Evolutionary conservation across 2,329 filamentous ascomycete genomes (phyloP).

Genomic region (Shiraia bambusicola): DNA sequence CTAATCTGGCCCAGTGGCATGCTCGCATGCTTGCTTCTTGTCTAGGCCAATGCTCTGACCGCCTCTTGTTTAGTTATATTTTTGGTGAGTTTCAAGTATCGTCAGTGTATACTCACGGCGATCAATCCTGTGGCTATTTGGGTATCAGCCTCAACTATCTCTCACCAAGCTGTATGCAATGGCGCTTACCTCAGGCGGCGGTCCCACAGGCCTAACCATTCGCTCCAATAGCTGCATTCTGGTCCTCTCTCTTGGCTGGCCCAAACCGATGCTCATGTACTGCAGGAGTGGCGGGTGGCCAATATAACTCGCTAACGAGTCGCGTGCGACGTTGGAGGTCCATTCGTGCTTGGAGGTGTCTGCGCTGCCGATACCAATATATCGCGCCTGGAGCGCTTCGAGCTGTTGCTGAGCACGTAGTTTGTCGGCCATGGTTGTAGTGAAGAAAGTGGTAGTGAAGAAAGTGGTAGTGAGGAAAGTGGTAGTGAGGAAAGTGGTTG

Average conservation of each 20-base stretch:
- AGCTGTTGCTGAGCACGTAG: constrained; percentile 97
- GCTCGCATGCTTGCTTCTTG: neutral
- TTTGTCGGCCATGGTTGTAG: constrained; percentile 74
- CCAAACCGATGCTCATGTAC: constrained; percentile 87
- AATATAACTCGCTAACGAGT: constrained; percentile 85
- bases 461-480: neutral
- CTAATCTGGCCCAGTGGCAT: too few species aligned
- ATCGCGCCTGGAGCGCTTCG: constrained; percentile 92
- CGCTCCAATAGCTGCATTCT: constrained; percentile 77
- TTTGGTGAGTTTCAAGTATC: neutral
- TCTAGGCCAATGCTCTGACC: too few species aligned
- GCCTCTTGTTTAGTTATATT: too few species aligned
- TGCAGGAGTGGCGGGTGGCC: constrained; percentile 86
- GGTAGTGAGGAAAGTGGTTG: constrained; percentile 1
- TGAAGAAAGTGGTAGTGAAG: neutral
- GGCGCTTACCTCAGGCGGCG: constrained; percentile 60
- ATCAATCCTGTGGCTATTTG: constrained; percentile 26
- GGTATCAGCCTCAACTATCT: constrained; percentile 7
- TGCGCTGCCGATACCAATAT: constrained; percentile 91
- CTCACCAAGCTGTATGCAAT: constrained; percentile 47
- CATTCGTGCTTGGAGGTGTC: constrained; percentile 98
- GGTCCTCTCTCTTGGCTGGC: constrained; percentile 78
- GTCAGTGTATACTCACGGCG: neutral
- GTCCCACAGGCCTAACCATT: constrained; percentile 66
- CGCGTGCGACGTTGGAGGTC: constrained; percentile 92